Conservation (phyloP, 2,329 filamentous ascomycete genomes). For the Diaporthe batatas region DNA sequence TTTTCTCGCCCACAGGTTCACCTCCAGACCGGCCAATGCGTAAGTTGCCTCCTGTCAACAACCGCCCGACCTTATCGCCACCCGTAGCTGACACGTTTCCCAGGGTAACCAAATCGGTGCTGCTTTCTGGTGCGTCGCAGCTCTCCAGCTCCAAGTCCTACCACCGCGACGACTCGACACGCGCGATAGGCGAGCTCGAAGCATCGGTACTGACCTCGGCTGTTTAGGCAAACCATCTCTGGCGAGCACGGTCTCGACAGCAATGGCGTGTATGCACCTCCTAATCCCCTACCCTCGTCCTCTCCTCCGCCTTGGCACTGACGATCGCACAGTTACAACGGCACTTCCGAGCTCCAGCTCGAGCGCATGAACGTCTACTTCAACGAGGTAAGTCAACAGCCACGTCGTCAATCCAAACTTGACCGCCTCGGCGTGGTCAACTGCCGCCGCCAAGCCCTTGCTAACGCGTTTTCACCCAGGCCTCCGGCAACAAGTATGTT, state of each 20-base stretch:
- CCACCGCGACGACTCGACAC: constrained; percentile 17
- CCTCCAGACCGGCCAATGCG: constrained; percentile 99
- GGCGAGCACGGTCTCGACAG: constrained; percentile 97
- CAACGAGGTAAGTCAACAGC: constrained; percentile 70
- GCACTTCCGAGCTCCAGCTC: constrained; percentile 97
- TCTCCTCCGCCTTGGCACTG: constrained; percentile 26
- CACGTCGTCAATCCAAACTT: background rate
- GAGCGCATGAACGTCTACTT: constrained; percentile 99
- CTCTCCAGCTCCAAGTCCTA: constrained; percentile 50
- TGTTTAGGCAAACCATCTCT: constrained; percentile 80
- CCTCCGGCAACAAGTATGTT: constrained; percentile 98
- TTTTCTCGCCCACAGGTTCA: constrained; percentile 81
- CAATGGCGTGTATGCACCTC: constrained; percentile 85
- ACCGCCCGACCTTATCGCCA: constrained; percentile 1
- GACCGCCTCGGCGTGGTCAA: background rate
- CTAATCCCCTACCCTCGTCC: constrained; percentile 6
- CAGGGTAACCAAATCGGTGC: constrained; percentile 99
- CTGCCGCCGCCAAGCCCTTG: background rate
- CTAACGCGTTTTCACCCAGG: constrained; percentile 64
- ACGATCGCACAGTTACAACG: constrained; percentile 81
- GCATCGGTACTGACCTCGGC: constrained; percentile 54
- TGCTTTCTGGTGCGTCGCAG: constrained; percentile 87
- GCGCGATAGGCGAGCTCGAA: constrained; percentile 27
- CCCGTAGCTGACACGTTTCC: constrained; percentile 42
- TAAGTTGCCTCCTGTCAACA: constrained; percentile 60